A percentile compares a stretch with the other conserved stretches of the same genome.
Evolutionary conservation across 495 filamentous ascomycete species (phyloP).

Genomic region (Baudoinia panamericana): DNA sequence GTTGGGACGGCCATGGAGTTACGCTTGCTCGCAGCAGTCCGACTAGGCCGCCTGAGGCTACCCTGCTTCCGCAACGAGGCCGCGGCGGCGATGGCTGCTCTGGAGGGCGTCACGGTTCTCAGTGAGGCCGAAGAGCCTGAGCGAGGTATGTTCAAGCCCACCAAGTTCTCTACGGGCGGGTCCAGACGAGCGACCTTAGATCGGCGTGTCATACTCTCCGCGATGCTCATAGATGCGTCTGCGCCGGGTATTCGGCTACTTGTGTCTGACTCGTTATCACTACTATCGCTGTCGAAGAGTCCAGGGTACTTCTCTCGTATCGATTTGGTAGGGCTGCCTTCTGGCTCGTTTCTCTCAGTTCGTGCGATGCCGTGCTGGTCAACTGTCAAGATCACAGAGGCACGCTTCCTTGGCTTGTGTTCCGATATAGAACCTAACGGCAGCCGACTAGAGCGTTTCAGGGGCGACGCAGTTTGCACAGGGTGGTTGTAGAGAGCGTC

Average conservation of each 20-base stretch:
- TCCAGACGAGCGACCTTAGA: constrained; percentile 26
- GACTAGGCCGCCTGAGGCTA: constrained; percentile 7
- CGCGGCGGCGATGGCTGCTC: constrained; percentile 16
- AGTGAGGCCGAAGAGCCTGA: constrained; percentile 22
- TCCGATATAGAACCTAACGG: constrained; percentile 23
- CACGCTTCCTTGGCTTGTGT: constrained; percentile 23
- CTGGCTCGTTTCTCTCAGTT: constrained; percentile 25
- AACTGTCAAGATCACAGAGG: constrained; percentile 25
- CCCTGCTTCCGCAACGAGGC: constrained; percentile 14
- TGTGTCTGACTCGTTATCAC: constrained; percentile 23
- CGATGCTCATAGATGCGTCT: constrained; percentile 26
- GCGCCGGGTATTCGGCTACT: constrained; percentile 21
- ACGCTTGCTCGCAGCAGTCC: neutral
- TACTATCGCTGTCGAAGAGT: constrained; percentile 25
- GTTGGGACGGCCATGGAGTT: constrained; percentile 3
- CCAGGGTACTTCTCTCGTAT: constrained; percentile 24
- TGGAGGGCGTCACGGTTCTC: constrained; percentile 17
- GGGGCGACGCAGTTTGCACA: constrained; percentile 20
- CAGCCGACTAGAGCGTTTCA: constrained; percentile 17
- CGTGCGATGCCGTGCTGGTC: constrained; percentile 29
- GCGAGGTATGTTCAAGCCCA: constrained; percentile 22
- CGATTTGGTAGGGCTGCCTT: constrained; percentile 19
- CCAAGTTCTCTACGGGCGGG: constrained; percentile 20
- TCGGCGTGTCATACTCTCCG: constrained; percentile 15
- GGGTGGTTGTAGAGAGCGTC: constrained; percentile 3